A percentile compares a stretch with the other conserved stretches of the same genome.
Evolutionary conservation across 2,329 filamentous ascomycete genomes (phyloP).

Genomic region (Fusarium illudens): DNA sequence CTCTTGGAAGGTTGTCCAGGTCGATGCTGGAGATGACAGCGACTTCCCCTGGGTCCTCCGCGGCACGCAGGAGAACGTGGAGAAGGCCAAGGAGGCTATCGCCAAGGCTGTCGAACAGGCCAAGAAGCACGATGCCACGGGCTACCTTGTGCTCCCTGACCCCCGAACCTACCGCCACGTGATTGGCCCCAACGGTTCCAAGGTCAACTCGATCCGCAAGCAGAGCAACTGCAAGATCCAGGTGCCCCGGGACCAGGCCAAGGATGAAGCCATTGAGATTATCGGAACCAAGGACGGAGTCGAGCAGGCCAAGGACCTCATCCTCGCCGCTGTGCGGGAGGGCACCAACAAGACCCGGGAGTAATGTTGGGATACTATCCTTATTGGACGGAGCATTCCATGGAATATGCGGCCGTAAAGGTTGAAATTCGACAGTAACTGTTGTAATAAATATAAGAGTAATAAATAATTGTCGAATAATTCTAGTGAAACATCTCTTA

Average conservation of each 20-base stretch:
- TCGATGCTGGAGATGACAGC: slow-evolving; percentile 66
- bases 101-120: slow-evolving; percentile 77
- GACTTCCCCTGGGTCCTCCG: slow-evolving; percentile 91
- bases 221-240: slow-evolving; percentile 94
- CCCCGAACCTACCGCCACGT: slow-evolving; percentile 89
- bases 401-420: slow-evolving; percentile 15
- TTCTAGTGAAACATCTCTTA: slow-evolving; percentile 14
- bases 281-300: slow-evolving; percentile 80
- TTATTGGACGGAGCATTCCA: slow-evolving; percentile 27
- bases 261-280: slow-evolving; percentile 88
- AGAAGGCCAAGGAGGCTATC: slow-evolving; percentile 81
- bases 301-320: slow-evolving; percentile 87
- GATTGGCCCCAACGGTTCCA: slow-evolving; percentile 86
- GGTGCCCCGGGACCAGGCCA: slow-evolving; percentile 81
- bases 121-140: slow-evolving; percentile 74
- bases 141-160: slow-evolving; percentile 90
- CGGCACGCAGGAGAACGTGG: slow-evolving; percentile 78
- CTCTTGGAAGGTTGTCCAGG: slow-evolving; percentile 84
- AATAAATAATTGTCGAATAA: slow-evolving; percentile 14
- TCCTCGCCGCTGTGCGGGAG: slow-evolving; percentile 81
- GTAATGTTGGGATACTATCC: slow-evolving; percentile 28
- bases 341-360: slow-evolving; percentile 54
- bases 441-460: slow-evolving; percentile 35
- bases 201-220: slow-evolving; percentile 92
- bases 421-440: slow-evolving; percentile 9